These are phyloP conservation scores for Leccinum olivaceoglutinosum DNA, from an alignment of 1,284 basidiomycete species.

Conservation along the genomic window DNA sequence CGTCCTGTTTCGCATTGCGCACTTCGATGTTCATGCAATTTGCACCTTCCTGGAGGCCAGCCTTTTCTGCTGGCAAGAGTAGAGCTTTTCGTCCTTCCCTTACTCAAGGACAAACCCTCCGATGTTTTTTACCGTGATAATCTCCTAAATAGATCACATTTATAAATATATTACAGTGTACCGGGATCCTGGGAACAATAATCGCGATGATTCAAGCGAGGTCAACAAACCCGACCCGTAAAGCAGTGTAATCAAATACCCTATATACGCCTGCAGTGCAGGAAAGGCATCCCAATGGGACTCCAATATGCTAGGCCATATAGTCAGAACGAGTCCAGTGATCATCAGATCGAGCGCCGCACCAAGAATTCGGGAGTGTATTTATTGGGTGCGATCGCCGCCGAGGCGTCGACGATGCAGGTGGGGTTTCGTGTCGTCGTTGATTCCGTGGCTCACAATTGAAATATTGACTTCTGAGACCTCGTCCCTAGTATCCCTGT, in stretches of 20 bases:
- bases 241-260: not conserved
- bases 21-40: conserved; percentile 38
- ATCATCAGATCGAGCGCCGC: no score
- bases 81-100: conserved; percentile 48
- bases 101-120: not conserved
- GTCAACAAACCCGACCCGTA: not conserved
- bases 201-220: not conserved
- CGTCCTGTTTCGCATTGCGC: conserved; percentile 24
- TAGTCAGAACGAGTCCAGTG: not conserved
- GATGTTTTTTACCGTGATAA: not conserved
- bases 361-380: no score
- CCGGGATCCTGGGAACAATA: not conserved
- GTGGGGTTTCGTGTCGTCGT: no score
- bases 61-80: not conserved
- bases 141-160: not conserved
- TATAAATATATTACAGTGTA: not conserved
- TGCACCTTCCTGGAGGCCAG: conserved; percentile 30
- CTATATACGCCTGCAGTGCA: not conserved
- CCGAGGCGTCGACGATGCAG: no score
- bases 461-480: no score
- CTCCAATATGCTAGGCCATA: not conserved
- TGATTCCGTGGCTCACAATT: no score
- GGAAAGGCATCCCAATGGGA: not conserved
- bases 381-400: no score
- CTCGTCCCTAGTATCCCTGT: no score